These are phyloP conservation scores for Epichloe sylvatica DNA, from an alignment of 2,329 filamentous ascomycete genomes.

Conservation along the genomic window DNA sequence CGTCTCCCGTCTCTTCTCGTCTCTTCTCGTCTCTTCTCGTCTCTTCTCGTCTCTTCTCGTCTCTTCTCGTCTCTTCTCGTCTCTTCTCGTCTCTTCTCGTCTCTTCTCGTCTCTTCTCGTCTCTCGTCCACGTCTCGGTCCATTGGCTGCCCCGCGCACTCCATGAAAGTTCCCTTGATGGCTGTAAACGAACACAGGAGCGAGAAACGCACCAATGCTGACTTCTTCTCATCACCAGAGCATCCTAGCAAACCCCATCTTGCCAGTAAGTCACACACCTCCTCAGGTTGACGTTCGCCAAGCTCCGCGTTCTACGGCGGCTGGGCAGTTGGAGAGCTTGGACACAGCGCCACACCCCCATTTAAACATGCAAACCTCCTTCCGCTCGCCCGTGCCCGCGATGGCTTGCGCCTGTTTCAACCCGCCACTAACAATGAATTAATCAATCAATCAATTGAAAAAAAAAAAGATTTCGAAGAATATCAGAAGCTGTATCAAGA, in stretches of 20 bases:
- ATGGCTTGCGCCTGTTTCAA: not conserved
- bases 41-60: no score
- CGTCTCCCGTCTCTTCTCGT: no score
- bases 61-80: no score
- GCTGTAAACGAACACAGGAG: not conserved
- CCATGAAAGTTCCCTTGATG: not conserved
- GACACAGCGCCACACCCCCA: conserved; percentile 1
- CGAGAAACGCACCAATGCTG: not conserved
- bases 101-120: no score
- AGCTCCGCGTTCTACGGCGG: no score
- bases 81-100: no score
- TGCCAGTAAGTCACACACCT: conserved; percentile 33
- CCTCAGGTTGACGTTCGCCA: not conserved
- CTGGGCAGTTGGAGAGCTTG: not conserved
- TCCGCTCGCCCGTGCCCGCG: conserved; percentile 5
- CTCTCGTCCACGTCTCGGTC: not conserved
- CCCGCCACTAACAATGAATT: not conserved
- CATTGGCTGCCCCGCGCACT: not conserved
- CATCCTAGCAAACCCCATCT: conserved; percentile 58
- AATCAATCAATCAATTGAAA: conserved; percentile 14
- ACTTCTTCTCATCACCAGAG: conserved; percentile 34
- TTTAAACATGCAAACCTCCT: not conserved
- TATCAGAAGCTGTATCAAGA: conserved; percentile 59
- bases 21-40: no score
- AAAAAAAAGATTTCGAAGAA: conserved; percentile 45